phyloP scores from a whole-genome alignment of 1,139 yeast genomes.

The Suhomyces ambrosiae region DNA sequence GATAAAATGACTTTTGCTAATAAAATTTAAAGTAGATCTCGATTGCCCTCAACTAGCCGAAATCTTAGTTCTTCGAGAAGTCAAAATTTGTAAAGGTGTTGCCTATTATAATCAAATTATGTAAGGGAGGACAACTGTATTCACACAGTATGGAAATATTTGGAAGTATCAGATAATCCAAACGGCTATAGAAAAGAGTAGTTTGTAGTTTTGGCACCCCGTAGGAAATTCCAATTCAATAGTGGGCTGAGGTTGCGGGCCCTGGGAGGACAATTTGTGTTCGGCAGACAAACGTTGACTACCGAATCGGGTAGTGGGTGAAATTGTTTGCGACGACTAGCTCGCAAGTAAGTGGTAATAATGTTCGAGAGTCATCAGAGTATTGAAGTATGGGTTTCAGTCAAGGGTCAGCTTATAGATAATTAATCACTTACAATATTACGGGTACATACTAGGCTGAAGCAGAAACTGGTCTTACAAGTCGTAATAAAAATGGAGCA shows the following conservation, averaged over 20 bases:
- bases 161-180: neutral
- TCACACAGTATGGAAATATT: no score
- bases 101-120: no score
- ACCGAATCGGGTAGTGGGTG: constrained; percentile 3
- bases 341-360: neutral
- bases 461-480: no score
- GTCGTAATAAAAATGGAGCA: no score
- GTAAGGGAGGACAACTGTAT: no score
- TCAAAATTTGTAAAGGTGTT: no score
- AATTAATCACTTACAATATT: no score
- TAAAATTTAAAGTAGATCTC: neutral
- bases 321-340: neutral
- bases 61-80: neutral
- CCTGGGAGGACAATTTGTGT: neutral
- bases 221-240: constrained; percentile 4
- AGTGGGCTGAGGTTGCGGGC: constrained; percentile 8
- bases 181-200: neutral
- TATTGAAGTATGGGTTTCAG: no score
- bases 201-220: constrained; percentile 2
- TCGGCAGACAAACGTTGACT: constrained; percentile 1
- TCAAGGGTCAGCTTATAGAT: no score
- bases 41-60: neutral
- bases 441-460: no score
- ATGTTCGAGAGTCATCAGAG: no score
- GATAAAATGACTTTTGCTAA: neutral